Evolutionary conservation across 805 yeast species (phyloP), one percentile per base, ranked within the genome.

Genomic region (Candida maris): DNA sequence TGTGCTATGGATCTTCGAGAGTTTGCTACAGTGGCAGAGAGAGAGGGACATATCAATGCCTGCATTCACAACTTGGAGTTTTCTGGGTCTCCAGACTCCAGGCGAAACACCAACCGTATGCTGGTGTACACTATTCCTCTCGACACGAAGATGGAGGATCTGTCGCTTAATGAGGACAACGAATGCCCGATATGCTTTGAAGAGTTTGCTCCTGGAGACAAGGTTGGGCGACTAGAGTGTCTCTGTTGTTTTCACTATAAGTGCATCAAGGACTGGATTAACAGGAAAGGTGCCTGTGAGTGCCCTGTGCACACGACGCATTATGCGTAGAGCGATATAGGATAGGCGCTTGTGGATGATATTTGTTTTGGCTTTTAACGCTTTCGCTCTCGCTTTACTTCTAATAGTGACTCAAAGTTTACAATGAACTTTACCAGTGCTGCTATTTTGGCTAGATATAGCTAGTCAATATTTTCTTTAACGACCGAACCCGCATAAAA

Each of bases 141-240:
- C 32, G 70, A 72, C 18, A 54, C 60, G 27, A 62, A 51, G 8
- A 31, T 42, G 22, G 42, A 26, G 9, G 34, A 35, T 3, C 26
- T 51, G 5, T 22, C 17, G 2, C 40, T 54, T 12, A 54, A 64
- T 19, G 68, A 66, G 13, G 79, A 70, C 22, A 76, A 77, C 32
- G 97, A 93, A 58, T 93, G 99, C 58, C 91, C 87, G 12, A 91
- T 93, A 17, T 93, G 99, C 54, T 76, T 91, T 44, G 98, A 93
- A 56, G 95, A 85, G 14, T 77, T 89, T 57, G 62, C 65, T 32
- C 85, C 89, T 0, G 95, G 95, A 2, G 93, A 88, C 37, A 82
- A 81, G 52, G 91, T 93, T 13, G 97, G 95, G 0, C 66, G 99
- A 27, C 62, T 93, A 40, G 97, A 91, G 59, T 93, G 99, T 57